Evolutionary conservation across 1,139 yeast genomes (phyloP), one percentile per base, ranked within the genome.

Genomic region (Zygosaccharomyces sapae): DNA sequence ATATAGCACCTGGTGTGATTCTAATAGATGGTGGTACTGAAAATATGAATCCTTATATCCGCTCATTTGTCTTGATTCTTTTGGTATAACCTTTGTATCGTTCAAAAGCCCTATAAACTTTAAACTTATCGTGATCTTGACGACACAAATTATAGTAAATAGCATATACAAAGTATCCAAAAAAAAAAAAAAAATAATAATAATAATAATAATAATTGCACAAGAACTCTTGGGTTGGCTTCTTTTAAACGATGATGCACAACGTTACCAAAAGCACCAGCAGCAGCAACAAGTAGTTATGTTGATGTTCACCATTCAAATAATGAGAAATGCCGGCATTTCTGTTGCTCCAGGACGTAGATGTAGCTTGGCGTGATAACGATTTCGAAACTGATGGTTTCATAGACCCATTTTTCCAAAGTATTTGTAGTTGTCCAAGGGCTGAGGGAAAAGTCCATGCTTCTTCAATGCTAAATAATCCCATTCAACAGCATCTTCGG

Each of bases 401-500:
- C 37, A 54, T 46, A 4, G 51, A 44, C 5, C 70, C 69, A 49
- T 65, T 52, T 3, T 51, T 29, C 20, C 49, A 48, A 63, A 66
- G 48, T 63, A 67, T 10, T 59, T 58, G 46, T 54, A 67, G 43
- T 66, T 61, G 33, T 61, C 52, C n/a, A 83, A 72, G 2, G 88
- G 88, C 49, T 73, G 77, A 0, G 89, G 89, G 66, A 83, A 77
- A 46, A 83, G 63, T 3, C 68, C 74, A 31, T 73, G 63, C 16
- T 70, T 65, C 8, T 76, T 74, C 53, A 83, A 71, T 51, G 75
- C 67, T 54, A 70, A 59, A 63, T 79, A 79, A 59, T 80, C 86
- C 86, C 86, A 81, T 63, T 80, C 86, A 31, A 77, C 70, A 5
- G 81, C 71, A 44, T 67, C 68, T 59, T 81, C 86, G 2, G 86